Base-by-base conservation (phyloP, 257 asterid genomes). In the Cordia subcordata region DNA sequence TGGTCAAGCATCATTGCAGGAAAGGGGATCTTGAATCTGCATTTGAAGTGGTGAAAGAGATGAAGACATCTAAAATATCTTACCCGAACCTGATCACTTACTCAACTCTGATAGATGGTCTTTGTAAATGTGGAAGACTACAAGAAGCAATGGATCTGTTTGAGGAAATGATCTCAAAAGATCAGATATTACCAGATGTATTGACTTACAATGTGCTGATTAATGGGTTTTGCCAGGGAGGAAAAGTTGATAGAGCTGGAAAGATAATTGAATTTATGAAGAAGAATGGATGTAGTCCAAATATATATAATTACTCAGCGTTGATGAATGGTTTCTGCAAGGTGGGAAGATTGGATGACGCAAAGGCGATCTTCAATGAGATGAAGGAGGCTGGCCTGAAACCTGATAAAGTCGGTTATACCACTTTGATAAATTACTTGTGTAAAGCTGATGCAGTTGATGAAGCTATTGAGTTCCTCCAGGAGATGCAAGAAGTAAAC, bases 71-170 rank as follows among this genome's bases (percentile, higher is more conserved):
- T 9, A 15, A 64, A 44, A 47, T 65, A 33, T 84, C 96, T 51
- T 71, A 50, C 60, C 99, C 96, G 11, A 82, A 84, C 72, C 75
- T 92, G 84, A 85, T 92, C 60, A 92, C 99, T 23, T 92, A 88
- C 77, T 86, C 94, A 17, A 92, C 97, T 44, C 70, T 92, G 39
- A 84, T 92, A 69, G 83, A 77, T 49, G 97, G 96, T 57, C 90
- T 92, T 12, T 92, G 97, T 53, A 47, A 65, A 19, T 78, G 68
- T 16, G 90, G 85, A 57, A 76, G 79, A 66, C 60, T 92, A 57
- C 83, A 84, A 71, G 93, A 82, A 67, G 91, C 99, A 3, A 62
- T 92, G 44, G 58, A 72, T 53, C 58, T 85, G 65, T 86, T 92
- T 11, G 96, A 86, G 78, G 86, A 85, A 69, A 88, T 92, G 96